Evolutionary conservation across 2,329 filamentous ascomycete genomes (phyloP), one percentile per base, ranked within the genome.

Genomic region (Juglanconis juglandina): DNA sequence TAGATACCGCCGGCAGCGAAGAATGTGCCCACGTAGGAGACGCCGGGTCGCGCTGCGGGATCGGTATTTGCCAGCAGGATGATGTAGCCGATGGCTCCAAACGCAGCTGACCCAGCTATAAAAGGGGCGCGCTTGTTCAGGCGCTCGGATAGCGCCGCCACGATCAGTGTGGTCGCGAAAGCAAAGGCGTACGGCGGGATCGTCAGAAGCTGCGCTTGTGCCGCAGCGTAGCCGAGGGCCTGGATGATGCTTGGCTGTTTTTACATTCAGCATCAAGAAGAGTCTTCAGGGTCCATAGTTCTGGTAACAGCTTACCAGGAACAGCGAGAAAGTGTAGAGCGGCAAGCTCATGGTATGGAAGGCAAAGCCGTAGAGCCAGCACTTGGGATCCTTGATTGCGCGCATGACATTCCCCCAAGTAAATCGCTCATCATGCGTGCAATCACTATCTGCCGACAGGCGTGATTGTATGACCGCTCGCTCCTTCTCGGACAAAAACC

Each of bases 291-390:
- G 14, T 13, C 30, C 14, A 32, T 1, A 4, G 33, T 13, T 17
- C 9, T 1, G 5, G 14, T 6, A 3, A 2, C 67, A 33, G 65
- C 77, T 59, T 67, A 83, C 73, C 72, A 85, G 60, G 58, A 85
- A 86, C 3, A 85, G 70, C 0, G 86, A 79, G 5, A 83, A 72
- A 0, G 82, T 84, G 61, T 85, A 86, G 0, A 85, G 72, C 0
- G 82, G 82, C 11, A 92, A 72, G 59, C 85, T 88, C 79, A 91
- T 86, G 5, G 87, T 90, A 69, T 92, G 88, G 66, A 90, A 91
- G 0, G 81, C 83, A 0, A 90, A 70, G 0, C 87, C 87, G 65
- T 92, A 92, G 0, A 92, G 77, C 86, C 86, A 91, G 67, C 87
- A 87, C 68, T 87, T 91, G 1, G 84, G 82, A 66, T 93, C 87